A percentile compares a stretch with the other conserved stretches of the same genome.
These are phyloP conservation scores for Xerocomus potaroensis DNA, from an alignment of 768 basidiomycete species.

Conservation along the genomic window DNA sequence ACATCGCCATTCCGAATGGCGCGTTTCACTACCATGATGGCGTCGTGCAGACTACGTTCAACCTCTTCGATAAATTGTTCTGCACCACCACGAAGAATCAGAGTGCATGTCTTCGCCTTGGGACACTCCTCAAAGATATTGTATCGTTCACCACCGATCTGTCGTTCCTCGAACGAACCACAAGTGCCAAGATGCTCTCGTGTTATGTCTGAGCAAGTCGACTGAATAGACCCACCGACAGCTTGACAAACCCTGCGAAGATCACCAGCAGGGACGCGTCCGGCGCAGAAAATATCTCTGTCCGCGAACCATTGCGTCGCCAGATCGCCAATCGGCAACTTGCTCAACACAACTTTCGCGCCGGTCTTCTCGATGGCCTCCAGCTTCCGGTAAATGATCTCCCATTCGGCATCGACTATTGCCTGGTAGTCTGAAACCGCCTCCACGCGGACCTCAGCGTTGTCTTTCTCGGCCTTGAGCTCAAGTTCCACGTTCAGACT, in stretches of 20 bases:
- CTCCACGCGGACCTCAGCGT: conserved; percentile 96
- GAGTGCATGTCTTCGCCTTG: conserved; percentile 92
- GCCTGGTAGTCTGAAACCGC: conserved; percentile 98
- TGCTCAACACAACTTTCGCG: conserved; percentile 95
- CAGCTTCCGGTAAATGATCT: conserved; percentile 97
- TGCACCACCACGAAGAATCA: conserved; percentile 91
- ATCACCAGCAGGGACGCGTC: conserved; percentile 87
- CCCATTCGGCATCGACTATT: conserved; percentile 99
- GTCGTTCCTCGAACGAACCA: conserved; percentile 86
- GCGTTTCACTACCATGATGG: conserved; percentile 99
- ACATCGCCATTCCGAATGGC: conserved; percentile 94
- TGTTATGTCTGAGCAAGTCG: conserved; percentile 89
- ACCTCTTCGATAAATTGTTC: conserved; percentile 99
- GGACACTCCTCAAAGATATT: conserved; percentile 93
- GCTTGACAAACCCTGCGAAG: conserved; percentile 93
- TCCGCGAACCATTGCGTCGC: conserved; percentile 99
- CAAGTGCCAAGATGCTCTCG: conserved; percentile 93
- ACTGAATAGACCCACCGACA: conserved; percentile 91
- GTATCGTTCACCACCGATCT: conserved; percentile 95
- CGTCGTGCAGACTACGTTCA: conserved; percentile 94
- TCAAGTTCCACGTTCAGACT: conserved; percentile 98
- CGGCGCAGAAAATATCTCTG: conserved; percentile 97
- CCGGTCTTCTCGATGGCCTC: conserved; percentile 95
- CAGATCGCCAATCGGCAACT: conserved; percentile 96
- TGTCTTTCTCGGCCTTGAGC: conserved; percentile 98